Base-by-base conservation (phyloP, 805 yeast species). In the Yarrowia sp. region DNA sequence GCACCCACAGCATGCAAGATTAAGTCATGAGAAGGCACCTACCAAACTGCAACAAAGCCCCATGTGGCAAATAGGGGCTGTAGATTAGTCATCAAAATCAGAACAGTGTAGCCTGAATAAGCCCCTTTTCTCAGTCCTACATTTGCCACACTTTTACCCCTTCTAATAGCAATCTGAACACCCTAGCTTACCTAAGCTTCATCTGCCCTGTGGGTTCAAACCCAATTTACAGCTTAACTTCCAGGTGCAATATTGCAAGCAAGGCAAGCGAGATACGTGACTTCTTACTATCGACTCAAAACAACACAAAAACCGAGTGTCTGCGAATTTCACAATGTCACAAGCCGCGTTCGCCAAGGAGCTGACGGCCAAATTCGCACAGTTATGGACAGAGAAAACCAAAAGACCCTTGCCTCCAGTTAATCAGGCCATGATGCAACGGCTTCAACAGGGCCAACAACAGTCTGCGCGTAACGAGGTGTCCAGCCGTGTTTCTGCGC, bases 351-450 rank as follows among this genome's bases (percentile, higher is more conserved):
- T 51, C 10, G 59, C 59, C n/a, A 51, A 54, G 14, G 61, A 54
- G 46, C 61, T 54, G 14, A 54, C 61, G 4, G 41, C 35, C 26
- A 54, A 24, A 54, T 54, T 54, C 35, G 46, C 46, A 17, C 35
- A 36, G 11, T 10, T 54, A 38, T 54, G 61, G 61, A 36, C 44
- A 9, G 35, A 54, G 10, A 36, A 36, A 26, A 54, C 44, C 14
- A 54, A 36, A 19, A 33, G 61, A 14, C 61, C 61, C 16, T 22
- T 54, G 9, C 61, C 61, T 7, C 61, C 61, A 2, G 46, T 54
- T 3, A 26, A 54, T 10, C 61, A 33, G 17, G 61, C 61, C 35
- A 26, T 54, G 40, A 32, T 54, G 46, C 61, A 54, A 14, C 24
- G 61, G 3, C 46, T 54, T 1, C 10, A 21, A 14, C 61, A 54